Base-by-base conservation (phyloP, 1,284 basidiomycete genomes). In the Inonotus obliquus region DNA sequence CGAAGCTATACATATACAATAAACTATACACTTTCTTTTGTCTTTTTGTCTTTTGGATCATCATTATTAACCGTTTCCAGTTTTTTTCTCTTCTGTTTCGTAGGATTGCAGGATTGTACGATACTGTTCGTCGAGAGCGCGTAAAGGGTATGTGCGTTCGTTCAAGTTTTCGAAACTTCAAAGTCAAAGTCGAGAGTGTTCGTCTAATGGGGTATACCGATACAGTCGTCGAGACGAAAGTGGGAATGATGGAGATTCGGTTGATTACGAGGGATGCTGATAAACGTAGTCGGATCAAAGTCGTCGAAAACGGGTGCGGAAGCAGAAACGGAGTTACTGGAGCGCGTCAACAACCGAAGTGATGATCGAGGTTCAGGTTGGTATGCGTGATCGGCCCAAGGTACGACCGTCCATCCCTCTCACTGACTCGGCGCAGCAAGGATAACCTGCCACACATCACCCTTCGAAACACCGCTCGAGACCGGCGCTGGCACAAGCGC, bases 401-500 rank as follows among this genome's bases (percentile, higher is more conserved):
- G 19, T 23, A 11, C n/a, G 44, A 27, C 7, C 2, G 44, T 21
- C 17, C 3, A 37, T 35, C 38, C 41, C 2, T 7, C 41, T 7
- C 19, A 23, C n/a, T 32, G 19, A 35, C 13, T 14, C 4, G 51
- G 51, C 27, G 27, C 51, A 13, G 56, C n/a, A 19, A 58, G 32
- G 17, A 49, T 47, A 2, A 55, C 32, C 53, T 55, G 59, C 59
- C 59, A 60, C 27, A 49, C 47, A 19, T 49, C 56, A 32, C 55
- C 55, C 17, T 44, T 44, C 41, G 41, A 4, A 44, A 21, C 41
- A 9, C 17, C 14, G 14, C 4, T 21, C 1, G 48, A 6, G 14
- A 4, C 48, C 2, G 48, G 48, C 21, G 48, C 48, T 21, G 61
- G 57, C 10, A 32, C 27, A 44, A 59, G 51, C 13, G 61, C 53